These are phyloP conservation scores for Penicillium thymicola DNA, from an alignment of 2,329 filamentous ascomycete species.

Conservation along the genomic window DNA sequence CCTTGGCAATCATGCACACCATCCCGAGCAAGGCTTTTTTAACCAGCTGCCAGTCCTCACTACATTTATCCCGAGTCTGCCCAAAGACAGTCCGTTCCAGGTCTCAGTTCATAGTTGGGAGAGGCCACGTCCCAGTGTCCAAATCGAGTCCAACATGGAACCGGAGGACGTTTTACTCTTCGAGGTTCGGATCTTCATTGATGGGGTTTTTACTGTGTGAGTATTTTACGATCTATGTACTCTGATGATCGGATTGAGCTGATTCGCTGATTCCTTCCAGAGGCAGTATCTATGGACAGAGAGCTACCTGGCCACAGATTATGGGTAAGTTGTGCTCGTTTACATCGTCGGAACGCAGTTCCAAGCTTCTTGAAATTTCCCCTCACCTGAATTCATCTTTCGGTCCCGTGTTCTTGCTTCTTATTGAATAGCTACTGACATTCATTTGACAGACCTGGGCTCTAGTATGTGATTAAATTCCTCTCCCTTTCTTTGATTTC, in stretches of 20 bases:
- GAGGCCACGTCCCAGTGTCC: conserved; percentile 57
- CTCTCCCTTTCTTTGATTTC: conserved; percentile 35
- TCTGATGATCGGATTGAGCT: neutral
- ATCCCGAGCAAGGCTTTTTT: conserved; percentile 23
- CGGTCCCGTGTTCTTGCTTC: too few relatives aligned
- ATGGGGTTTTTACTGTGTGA: conserved; percentile 64
- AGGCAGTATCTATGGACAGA: conserved; percentile 54
- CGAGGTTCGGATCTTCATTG: conserved; percentile 65
- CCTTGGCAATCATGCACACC: conserved; percentile 31
- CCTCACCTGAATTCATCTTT: neutral
- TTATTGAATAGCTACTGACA: neutral
- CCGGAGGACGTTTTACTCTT: conserved; percentile 57
- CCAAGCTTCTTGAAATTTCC: neutral
- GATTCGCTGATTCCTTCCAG: conserved; percentile 33
- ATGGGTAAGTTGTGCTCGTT: conserved; percentile 42
- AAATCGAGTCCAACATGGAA: conserved; percentile 56
- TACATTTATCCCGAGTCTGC: conserved; percentile 66
- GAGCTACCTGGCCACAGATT: conserved; percentile 52
- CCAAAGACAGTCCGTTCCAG: conserved; percentile 59
- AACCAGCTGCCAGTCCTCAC: conserved; percentile 62
- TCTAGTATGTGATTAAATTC: conserved; percentile 25
- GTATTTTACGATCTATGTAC: conserved; percentile 21
- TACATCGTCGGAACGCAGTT: neutral
- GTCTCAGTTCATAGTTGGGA: conserved; percentile 75
- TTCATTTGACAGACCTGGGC: conserved; percentile 31